A percentile compares a stretch with the other conserved stretches of the same genome.
phyloP scores from a whole-genome alignment of 768 basidiomycete species.

The Favolaschia claudopus region DNA sequence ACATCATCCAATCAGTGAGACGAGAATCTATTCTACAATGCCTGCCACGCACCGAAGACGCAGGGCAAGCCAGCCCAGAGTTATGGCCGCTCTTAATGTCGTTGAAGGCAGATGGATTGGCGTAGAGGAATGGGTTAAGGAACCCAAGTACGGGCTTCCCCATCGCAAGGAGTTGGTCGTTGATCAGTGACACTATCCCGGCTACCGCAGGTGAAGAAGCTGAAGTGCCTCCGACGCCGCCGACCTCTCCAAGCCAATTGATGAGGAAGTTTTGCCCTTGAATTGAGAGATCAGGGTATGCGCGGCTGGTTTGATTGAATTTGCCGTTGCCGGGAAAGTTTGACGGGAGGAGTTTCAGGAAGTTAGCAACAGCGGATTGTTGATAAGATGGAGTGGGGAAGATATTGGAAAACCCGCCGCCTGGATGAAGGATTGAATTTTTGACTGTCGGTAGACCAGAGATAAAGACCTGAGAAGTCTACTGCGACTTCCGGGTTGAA shows the following conservation, averaged over 20 bases:
- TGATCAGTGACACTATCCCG: conserved; percentile 51
- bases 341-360: conserved; percentile 30
- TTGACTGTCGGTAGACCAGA: not conserved
- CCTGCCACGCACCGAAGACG: too few species aligned
- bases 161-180: conserved; percentile 45
- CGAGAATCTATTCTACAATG: too few species aligned
- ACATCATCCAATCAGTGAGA: too few species aligned
- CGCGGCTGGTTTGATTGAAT: conserved; percentile 27
- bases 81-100: too few species aligned
- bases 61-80: too few species aligned
- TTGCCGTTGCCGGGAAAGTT: conserved; percentile 14
- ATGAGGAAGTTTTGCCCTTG: conserved; percentile 20
- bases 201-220: conserved; percentile 52
- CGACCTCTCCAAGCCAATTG: not conserved
- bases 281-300: conserved; percentile 26
- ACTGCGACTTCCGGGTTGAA: conserved; percentile 8
- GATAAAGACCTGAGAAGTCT: not conserved
- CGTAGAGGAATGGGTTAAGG: conserved; percentile 14
- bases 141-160: conserved; percentile 45
- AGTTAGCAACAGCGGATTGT: conserved; percentile 32
- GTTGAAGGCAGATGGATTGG: conserved; percentile 7
- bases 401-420: conserved; percentile 50
- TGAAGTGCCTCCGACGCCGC: conserved; percentile 49
- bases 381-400: conserved; percentile 45
- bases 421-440: conserved; percentile 16